These are phyloP conservation scores for Candida sojae DNA, from an alignment of 1,139 yeast species.

Conservation along the genomic window DNA sequence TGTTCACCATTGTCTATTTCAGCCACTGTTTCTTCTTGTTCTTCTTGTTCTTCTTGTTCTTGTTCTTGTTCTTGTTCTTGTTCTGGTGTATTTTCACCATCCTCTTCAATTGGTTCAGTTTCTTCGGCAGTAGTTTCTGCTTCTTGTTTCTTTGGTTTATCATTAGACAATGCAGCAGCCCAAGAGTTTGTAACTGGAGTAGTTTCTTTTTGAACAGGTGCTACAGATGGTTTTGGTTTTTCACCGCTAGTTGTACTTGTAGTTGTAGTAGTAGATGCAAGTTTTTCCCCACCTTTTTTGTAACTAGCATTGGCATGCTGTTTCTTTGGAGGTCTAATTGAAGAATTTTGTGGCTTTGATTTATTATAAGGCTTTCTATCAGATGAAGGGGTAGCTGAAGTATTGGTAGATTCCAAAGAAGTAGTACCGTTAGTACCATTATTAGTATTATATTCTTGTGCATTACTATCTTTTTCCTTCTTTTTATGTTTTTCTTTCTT, in stretches of 20 bases:
- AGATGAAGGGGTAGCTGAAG: constrained; percentile 7
- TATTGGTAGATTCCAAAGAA: constrained; percentile 3
- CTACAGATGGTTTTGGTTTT: constrained; percentile 6
- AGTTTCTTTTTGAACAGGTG: constrained; percentile 14
- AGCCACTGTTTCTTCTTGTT: constrained; percentile 10
- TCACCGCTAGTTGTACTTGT: background rate
- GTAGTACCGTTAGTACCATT: constrained; percentile 1
- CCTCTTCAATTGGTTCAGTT: constrained; percentile 2
- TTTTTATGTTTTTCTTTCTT: constrained; percentile 50
- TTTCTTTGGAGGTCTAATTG: constrained; percentile 13
- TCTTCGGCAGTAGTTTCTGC: constrained; percentile 2
- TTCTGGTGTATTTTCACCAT: constrained; percentile 1
- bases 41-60: constrained; percentile 4
- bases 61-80: background rate
- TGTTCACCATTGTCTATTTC: constrained; percentile 6
- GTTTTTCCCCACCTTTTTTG: constrained; percentile 5
- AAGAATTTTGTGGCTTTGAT: constrained; percentile 4
- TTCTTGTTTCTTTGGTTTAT: constrained; percentile 27
- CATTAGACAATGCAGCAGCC: constrained; percentile 52
- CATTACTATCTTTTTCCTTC: constrained; percentile 29
- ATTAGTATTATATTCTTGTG: constrained; percentile 10
- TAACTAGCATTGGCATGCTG: constrained; percentile 3
- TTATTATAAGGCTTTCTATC: constrained; percentile 10
- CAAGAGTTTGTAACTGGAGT: constrained; percentile 39
- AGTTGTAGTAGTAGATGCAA: background rate